Evolutionary conservation across 1,284 basidiomycete genomes (phyloP), one percentile per base, ranked within the genome.

Genomic region (Papiliotrema laurentii): DNA sequence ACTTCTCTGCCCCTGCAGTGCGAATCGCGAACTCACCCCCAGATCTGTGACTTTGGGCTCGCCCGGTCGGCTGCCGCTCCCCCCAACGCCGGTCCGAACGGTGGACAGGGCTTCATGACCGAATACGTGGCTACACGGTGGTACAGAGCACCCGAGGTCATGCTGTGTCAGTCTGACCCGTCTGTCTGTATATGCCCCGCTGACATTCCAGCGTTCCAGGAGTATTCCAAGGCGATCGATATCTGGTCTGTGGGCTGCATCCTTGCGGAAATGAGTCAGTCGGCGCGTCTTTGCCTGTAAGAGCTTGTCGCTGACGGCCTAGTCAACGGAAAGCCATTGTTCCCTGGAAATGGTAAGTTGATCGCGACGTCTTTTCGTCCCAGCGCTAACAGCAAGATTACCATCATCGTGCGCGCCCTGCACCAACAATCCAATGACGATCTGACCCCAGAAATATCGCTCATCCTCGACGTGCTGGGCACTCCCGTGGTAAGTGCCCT

Each of bases 171-270:
- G 70, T 67, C 13, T 30, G 27, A 10, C 13, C 13, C 22, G n/a
- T n/a, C 10, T 21, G 5, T 43, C 21, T 16, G 16, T 18, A n/a
- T 2, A 34, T 21, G 40, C 27, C 51, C 14, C 31, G 49, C 56
- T 58, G 45, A 58, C 28, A 24, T 31, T 26, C 7, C 48, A 75
- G 72, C 90, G 0, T 93, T 92, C 77, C 91, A 92, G 68, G 85
- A 92, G 74, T 93, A 94, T 68, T 91, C 88, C 1, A 84, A 86
- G 43, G 89, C 90, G 0, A 93, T 94, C 68, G 89, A 94, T 64
- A 83, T 93, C 60, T 96, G 91, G 91, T 86, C 84, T 53, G 88
- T 94, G 2, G 91, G 91, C 2, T 94, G 91, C 69, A 89, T 96
- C 6, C 77, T 94, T 14, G 91, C 91, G 0, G 91, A 96, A 73